Evolutionary conservation across 352 stramenopile genomes (phyloP), one percentile per base, ranked within the genome.

Genomic region (Phytophthora sp.): DNA sequence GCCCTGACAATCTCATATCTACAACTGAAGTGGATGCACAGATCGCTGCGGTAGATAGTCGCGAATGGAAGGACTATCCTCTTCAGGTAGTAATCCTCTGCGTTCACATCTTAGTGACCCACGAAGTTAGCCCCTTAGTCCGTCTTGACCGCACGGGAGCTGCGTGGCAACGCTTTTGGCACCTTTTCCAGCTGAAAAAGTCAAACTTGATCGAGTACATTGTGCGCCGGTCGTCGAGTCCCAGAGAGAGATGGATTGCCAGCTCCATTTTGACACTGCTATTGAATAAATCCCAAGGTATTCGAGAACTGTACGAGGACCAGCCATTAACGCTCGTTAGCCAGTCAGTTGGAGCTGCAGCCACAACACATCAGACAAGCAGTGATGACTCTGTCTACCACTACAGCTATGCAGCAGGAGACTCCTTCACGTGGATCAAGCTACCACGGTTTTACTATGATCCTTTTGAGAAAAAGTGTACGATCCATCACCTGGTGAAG

Each of bases 361-460:
- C n/a, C n/a, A n/a, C 52, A 57, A 23, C 54, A 30, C 31, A 61
- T 50, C 29, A 61, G 21, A 59, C 67, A 0, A 64, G 52, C 1
- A 77, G 46, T 42, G 76, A 83, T 27, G 71, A 63, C 5, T 72
- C 70, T 7, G 26, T 66, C 11, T 77, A 70, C 29, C 75, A 76
- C 13, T 76, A 72, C 44, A 87, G 73, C 35, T 89, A 89, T 27
- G 58, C 76, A 1, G 54, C 69, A 23, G 73, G 76, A 7, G 62
- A 78, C 7, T 82, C 77, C 7, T 92, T 92, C 57, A 51, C 66
- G 1, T 92, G 82, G 82, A 84, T 65, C 18, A 89, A 88, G 63
- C 53, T 88, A 46, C 77, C 80, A 53, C 72, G 83, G 3, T 90
- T 82, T 67, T 77, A 84, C 53, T 90, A 84, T 49, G 80, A 88